These are phyloP conservation scores for Leccinum angustisporum DNA, from an alignment of 1,284 basidiomycete species.

Conservation along the genomic window DNA sequence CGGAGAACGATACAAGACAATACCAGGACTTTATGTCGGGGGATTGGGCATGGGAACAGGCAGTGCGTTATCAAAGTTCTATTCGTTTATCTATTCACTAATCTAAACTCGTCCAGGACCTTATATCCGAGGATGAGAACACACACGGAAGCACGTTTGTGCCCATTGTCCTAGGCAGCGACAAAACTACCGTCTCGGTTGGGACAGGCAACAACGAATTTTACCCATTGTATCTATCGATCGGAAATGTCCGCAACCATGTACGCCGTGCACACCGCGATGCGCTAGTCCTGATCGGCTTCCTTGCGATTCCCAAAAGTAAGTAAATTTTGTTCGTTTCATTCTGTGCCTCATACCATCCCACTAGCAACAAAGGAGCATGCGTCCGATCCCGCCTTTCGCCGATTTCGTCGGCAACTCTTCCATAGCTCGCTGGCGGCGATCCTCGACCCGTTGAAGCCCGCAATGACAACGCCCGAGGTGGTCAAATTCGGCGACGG, in stretches of 20 bases:
- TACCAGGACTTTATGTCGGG: conserved; percentile 30
- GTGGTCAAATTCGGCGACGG: background rate
- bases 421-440: background rate
- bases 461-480: background rate
- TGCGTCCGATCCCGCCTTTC: background rate
- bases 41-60: conserved; percentile 21
- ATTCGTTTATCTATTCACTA: background rate
- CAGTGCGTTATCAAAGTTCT: conserved; percentile 17
- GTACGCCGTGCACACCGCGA: background rate
- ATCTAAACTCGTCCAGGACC: conserved; percentile 9
- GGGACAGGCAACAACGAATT: conserved; percentile 12
- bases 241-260: background rate
- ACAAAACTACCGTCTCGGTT: conserved; percentile 40
- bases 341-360: background rate
- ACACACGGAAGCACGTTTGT: conserved; percentile 33
- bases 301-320: background rate
- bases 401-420: background rate
- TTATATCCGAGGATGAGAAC: conserved; percentile 16
- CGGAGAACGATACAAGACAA: conserved; percentile 8
- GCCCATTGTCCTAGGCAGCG: conserved; percentile 36
- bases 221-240: background rate
- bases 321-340: background rate
- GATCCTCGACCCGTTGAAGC: background rate
- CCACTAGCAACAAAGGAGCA: background rate
- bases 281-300: background rate